A percentile compares a stretch with the other conserved stretches of the same genome.
Conservation (phyloP, 2,329 filamentous ascomycete species). For the Ophiobolus disseminans region DNA sequence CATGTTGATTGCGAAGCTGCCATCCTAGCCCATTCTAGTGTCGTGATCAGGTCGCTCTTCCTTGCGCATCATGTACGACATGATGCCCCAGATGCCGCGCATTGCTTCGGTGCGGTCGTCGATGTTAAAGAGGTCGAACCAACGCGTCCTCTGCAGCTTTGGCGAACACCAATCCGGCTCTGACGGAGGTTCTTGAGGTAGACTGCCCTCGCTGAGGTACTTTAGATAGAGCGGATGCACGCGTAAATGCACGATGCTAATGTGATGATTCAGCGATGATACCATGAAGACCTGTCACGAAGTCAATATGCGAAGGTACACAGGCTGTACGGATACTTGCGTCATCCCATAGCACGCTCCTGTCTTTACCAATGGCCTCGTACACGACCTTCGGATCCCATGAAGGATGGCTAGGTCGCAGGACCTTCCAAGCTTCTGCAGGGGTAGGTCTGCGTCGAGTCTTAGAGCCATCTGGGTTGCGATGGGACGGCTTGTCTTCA, state of each 20-base stretch:
- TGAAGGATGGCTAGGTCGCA: conserved; percentile 58
- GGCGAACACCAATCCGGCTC: conserved; percentile 59
- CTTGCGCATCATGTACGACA: conserved; percentile 59
- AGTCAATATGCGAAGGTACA: conserved; percentile 14
- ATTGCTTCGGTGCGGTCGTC: conserved; percentile 64
- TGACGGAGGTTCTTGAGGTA: conserved; percentile 30
- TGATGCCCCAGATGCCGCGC: conserved; percentile 64
- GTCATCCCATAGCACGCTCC: conserved; percentile 58
- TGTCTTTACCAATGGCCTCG: conserved; percentile 62
- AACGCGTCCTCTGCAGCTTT: conserved; percentile 61
- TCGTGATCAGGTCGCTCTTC: conserved; percentile 5
- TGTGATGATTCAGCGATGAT: conserved; percentile 68
- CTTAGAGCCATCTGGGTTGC: conserved; percentile 38
- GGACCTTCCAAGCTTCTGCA: conserved; percentile 60
- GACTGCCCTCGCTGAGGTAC: conserved; percentile 57
- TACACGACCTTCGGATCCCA: conserved; percentile 66
- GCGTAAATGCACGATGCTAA: conserved; percentile 65
- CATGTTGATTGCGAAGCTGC: not conserved
- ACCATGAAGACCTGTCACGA: conserved; percentile 64
- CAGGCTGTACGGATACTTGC: conserved; percentile 50
- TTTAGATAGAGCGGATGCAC: conserved; percentile 64
- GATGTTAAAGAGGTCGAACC: conserved; percentile 65
- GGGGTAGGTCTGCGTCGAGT: conserved; percentile 53
- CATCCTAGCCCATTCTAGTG: conserved; percentile 5
- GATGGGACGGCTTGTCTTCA: conserved; percentile 44